These are phyloP conservation scores for Bipolaris zeicola DNA, from an alignment of 2,329 filamentous ascomycete species.

Conservation along the genomic window DNA sequence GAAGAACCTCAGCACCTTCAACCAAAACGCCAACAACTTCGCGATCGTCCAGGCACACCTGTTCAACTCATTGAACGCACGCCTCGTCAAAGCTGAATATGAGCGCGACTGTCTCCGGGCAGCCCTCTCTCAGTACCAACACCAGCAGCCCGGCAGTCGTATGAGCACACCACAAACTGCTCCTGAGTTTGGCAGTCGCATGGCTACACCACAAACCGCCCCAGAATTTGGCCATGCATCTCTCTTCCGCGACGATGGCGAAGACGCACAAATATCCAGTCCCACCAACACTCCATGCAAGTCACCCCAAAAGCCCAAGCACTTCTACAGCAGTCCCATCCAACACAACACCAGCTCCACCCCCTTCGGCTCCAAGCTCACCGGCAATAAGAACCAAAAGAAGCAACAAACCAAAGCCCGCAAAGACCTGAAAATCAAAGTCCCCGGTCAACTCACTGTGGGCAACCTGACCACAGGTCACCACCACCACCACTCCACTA, in stretches of 20 bases:
- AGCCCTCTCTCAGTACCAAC: neutral
- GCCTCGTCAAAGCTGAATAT: conserved; percentile 87
- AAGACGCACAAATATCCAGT: neutral
- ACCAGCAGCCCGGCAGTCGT: neutral
- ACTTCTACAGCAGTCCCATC: neutral
- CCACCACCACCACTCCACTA: too few species aligned
- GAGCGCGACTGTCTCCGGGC: conserved; percentile 64
- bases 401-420: conserved; percentile 7
- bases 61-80: conserved; percentile 71
- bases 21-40: conserved; percentile 1
- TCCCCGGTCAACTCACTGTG: conserved; percentile 1
- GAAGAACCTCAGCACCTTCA: neutral
- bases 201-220: neutral
- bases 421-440: conserved; percentile 18
- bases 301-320: neutral
- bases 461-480: neutral
- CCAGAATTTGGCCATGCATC: neutral
- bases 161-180: neutral
- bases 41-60: neutral
- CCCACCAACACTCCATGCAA: neutral
- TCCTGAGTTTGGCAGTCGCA: neutral
- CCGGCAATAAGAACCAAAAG: neutral
- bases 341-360: neutral
- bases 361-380: neutral
- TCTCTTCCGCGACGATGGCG: neutral